Conservation (phyloP, 2,329 filamentous ascomycete genomes). For the Grosmannia clavigera region DNA sequence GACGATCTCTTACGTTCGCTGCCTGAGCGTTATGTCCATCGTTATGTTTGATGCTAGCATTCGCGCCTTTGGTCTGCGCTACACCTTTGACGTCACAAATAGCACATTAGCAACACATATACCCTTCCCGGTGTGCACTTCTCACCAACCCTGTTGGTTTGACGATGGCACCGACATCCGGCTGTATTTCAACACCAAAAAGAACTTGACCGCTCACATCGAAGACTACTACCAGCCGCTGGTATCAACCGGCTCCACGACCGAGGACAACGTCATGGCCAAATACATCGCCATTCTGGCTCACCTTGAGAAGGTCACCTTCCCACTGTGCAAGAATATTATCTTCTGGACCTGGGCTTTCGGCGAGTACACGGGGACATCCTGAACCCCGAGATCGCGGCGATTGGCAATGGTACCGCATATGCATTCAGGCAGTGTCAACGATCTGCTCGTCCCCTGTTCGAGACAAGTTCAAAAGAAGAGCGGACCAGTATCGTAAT, state of each 20-base stretch:
- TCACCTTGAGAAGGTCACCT: constrained; percentile 26
- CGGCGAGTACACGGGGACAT: constrained; percentile 27
- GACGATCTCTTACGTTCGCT: constrained; percentile 25
- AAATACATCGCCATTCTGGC: constrained; percentile 30
- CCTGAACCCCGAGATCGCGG: constrained; percentile 30
- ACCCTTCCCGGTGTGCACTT: constrained; percentile 34
- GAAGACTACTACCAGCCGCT: constrained; percentile 35
- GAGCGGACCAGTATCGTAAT: constrained; percentile 34
- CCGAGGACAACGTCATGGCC: constrained; percentile 25
- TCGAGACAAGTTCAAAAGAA: constrained; percentile 24
- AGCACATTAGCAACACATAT: constrained; percentile 27
- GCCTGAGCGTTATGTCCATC: constrained; percentile 26
- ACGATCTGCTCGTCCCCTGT: constrained; percentile 26
- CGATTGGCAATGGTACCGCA: constrained; percentile 27
- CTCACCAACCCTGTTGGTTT: constrained; percentile 27
- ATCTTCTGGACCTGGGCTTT: constrained; percentile 37
- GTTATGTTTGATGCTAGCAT: constrained; percentile 31
- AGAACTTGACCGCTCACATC: constrained; percentile 29
- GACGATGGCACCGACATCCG: constrained; percentile 28
- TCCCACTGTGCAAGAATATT: constrained; percentile 21
- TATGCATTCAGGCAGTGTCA: constrained; percentile 30
- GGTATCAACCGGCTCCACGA: constrained; percentile 10
- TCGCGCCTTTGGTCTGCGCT: constrained; percentile 37
- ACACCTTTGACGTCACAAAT: constrained; percentile 32
- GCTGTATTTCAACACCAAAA: constrained; percentile 26